A percentile compares a stretch with the other conserved stretches of the same genome.
Conservation (phyloP, 2,329 filamentous ascomycete genomes). For the Bimuria novae-zelandiae region DNA sequence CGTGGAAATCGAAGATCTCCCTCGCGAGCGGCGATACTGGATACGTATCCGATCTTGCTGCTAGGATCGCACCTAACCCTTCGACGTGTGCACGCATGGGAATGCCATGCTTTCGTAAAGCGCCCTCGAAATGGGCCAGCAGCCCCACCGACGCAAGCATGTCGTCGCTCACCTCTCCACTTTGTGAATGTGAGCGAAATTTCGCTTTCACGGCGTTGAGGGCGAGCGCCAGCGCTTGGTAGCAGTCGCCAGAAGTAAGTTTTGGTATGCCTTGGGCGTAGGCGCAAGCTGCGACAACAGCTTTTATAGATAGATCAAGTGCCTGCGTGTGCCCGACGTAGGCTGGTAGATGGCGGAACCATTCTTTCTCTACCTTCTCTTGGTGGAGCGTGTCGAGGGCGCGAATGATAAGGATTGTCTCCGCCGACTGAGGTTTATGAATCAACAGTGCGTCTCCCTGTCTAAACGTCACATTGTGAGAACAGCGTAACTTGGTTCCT, state of each 20-base stretch:
- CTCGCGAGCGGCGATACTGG: conserved; percentile 21
- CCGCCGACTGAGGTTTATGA: conserved; percentile 4
- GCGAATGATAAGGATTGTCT: conserved; percentile 17
- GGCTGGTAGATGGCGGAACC: conserved; percentile 23
- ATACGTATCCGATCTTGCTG: conserved; percentile 15
- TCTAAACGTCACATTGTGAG: too few species aligned
- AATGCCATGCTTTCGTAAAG: conserved; percentile 17
- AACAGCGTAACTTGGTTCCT: neutral
- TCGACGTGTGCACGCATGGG: conserved; percentile 20
- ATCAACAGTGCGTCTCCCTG: neutral
- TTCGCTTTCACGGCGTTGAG: conserved; percentile 18
- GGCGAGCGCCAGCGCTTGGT: conserved; percentile 18
- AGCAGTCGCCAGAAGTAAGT: conserved; percentile 21
- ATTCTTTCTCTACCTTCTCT: conserved; percentile 22
- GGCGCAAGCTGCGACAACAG: conserved; percentile 21
- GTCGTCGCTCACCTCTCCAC: conserved; percentile 15
- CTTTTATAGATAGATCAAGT: conserved; percentile 22
- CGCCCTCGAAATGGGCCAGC: conserved; percentile 19
- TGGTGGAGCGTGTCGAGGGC: conserved; percentile 17
- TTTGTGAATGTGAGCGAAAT: conserved; percentile 18
- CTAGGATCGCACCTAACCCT: conserved; percentile 20
- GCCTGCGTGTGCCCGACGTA: conserved; percentile 19
- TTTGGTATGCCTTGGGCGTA: conserved; percentile 17
- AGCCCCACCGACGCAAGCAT: conserved; percentile 20
- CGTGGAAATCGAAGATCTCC: conserved; percentile 22